Percentiles rank a stretch among this genome's conserved stretches.
Evolutionary conservation across 257 asterid species (phyloP).

Genomic region (Solanum pinnatisectum): DNA sequence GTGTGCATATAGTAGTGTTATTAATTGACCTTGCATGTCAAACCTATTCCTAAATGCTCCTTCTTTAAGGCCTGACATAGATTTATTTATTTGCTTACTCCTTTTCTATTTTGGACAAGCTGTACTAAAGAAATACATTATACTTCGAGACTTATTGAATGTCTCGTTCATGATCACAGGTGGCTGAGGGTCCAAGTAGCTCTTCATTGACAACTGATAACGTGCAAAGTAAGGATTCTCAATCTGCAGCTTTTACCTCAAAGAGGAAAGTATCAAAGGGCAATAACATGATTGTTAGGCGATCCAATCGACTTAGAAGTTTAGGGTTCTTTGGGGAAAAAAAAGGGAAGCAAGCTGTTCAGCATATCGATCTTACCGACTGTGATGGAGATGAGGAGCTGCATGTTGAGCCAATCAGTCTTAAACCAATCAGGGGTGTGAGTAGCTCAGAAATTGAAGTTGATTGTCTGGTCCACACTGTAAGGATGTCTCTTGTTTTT

Average conservation of each 20-base stretch:
- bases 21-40: not conserved
- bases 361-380: not conserved
- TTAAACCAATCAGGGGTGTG: not conserved
- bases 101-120: not conserved
- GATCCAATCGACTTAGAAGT: not conserved
- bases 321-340: not conserved
- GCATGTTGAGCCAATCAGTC: not conserved
- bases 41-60: not conserved
- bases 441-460: not conserved
- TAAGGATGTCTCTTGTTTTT: not conserved
- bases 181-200: not conserved
- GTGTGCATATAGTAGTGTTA: not conserved
- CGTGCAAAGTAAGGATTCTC: not conserved
- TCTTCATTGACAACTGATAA: not conserved
- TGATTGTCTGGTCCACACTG: not conserved
- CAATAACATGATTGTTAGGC: not conserved
- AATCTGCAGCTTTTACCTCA: not conserved
- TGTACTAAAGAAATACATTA: not conserved
- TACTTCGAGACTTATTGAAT: not conserved
- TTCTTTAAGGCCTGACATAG: not conserved
- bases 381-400: not conserved
- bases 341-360: not conserved
- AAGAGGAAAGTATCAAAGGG: not conserved
- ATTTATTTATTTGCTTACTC: not conserved
- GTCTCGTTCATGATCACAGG: not conserved